phyloP scores from a whole-genome alignment of 805 yeast genomes.

The Yamadazyma takamatsuzukensis region DNA sequence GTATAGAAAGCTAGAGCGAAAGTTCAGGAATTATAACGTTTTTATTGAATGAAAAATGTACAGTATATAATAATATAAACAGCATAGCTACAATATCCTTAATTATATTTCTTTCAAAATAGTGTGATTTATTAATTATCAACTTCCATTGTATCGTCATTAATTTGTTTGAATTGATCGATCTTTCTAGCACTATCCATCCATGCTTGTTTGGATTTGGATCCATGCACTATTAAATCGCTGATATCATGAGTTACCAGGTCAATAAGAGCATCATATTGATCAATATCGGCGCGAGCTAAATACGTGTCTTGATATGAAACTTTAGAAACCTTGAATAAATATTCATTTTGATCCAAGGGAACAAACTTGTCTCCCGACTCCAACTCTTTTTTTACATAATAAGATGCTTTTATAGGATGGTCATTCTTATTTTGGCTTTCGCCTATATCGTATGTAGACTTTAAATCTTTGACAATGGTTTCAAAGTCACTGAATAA shows the following conservation, averaged over 20 bases:
- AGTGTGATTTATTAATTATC: not conserved
- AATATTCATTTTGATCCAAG: constrained; percentile 9
- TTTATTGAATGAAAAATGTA: not conserved
- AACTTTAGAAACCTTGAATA: constrained; percentile 8
- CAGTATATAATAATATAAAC: not conserved
- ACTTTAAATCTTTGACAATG: constrained; percentile 4
- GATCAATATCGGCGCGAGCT: constrained; percentile 16
- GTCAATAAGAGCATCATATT: constrained; percentile 29
- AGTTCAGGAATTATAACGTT: too few species aligned
- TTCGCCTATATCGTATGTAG: constrained; percentile 4
- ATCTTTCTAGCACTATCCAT: constrained; percentile 28
- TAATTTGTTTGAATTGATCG: constrained; percentile 22
- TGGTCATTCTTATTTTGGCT: constrained; percentile 2
- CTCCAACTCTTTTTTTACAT: constrained; percentile 7
- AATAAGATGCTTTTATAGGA: constrained; percentile 8
- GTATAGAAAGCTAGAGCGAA: too few species aligned
- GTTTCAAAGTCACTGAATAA: constrained; percentile 8
- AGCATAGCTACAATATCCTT: too few species aligned
- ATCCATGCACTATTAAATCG: constrained; percentile 27
- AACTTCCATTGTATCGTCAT: constrained; percentile 3
- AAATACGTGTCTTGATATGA: constrained; percentile 9
- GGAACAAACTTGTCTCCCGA: constrained; percentile 6
- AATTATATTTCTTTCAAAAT: not conserved
- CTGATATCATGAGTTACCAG: constrained; percentile 21
- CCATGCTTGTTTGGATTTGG: constrained; percentile 33